Evolutionary conservation across 495 filamentous ascomycete genomes (phyloP).

Genomic region (Podospora pseudopauciseta): DNA sequence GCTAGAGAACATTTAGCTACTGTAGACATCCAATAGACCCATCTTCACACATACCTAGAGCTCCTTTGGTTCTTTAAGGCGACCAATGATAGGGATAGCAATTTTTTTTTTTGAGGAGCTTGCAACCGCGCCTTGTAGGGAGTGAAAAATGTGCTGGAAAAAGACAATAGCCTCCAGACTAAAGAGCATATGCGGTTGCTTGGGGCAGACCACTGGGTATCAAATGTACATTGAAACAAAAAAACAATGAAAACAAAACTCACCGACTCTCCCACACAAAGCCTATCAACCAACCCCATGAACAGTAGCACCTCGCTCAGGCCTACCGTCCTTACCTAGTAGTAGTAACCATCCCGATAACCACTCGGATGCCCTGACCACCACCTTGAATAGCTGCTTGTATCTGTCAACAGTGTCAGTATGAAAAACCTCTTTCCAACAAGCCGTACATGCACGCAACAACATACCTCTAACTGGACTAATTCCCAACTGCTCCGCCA

Average conservation of each 20-base stretch:
- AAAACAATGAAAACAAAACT: background rate
- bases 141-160: too few species aligned
- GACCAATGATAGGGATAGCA: background rate
- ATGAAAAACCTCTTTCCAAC: background rate
- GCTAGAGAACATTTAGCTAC: too few species aligned
- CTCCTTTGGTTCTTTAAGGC: background rate
- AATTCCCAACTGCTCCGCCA: slow-evolving; percentile 60
- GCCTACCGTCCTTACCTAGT: background rate
- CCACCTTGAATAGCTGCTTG: slow-evolving; percentile 26
- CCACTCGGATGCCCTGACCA: slow-evolving; percentile 20
- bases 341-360: slow-evolving; percentile 14
- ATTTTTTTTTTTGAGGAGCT: too few species aligned
- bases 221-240: background rate
- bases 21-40: background rate
- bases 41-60: background rate
- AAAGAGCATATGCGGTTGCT: background rate
- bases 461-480: slow-evolving; percentile 50
- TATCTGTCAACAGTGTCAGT: slow-evolving; percentile 13
- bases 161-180: background rate
- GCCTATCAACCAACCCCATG: background rate
- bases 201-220: background rate
- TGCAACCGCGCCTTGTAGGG: too few species aligned
- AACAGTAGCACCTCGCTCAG: background rate
- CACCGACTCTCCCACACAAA: background rate
- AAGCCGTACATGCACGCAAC: background rate